Base-by-base conservation (phyloP, 2,329 filamentous ascomycete genomes). In the Fusarium euwallaceae region DNA sequence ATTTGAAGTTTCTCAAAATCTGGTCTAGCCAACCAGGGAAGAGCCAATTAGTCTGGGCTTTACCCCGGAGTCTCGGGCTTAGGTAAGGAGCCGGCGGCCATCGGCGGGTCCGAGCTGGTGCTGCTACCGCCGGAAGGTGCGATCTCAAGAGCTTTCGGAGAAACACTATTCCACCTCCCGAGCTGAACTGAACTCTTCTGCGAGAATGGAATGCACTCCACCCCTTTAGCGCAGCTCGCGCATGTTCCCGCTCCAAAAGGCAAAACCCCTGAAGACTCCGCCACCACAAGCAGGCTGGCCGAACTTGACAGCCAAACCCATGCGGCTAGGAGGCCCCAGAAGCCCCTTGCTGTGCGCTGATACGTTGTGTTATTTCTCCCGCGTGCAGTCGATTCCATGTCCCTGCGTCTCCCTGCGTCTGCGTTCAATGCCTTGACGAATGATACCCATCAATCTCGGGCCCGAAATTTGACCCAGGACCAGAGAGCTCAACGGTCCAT, bases 401-500 rank as follows among this genome's bases (percentile, higher is more conserved):
- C 67, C 66, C 72, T 72, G 67, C 69, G 61, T 62, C 69, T 73
- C 69, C 63, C 63, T 59, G 53, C 55, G 53, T 51, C 48, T 55
- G 24, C 17, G 48, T 55, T 55, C 63, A 10, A 39, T 29, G 58
- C 56, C n/a, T 58, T 61, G 60, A 66, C 60, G 56, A 58, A 64
- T 76, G 73, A 67, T 73, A 64, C 72, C 70, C 55, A 62, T 51
- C 68, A 69, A 48, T 63, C 56, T 69, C 62, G 55, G 58, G 58
- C 41, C 70, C 61, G 67, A 74, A 74, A 75, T 76, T 75, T 43
- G 59, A 73, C 37, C 64, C 55, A 56, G 60, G 41, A 69, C 67
- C 64, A 43, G 8, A 43, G 36, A 56, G 39, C 56, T 61, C 41
- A 61, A 67, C 70, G 59, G 65, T 55, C 48, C 60, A 64, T 51